A percentile compares a stretch with the other conserved stretches of the same genome.
phyloP scores from a whole-genome alignment of 768 basidiomycete species.

The Lactifluus pinguis region DNA sequence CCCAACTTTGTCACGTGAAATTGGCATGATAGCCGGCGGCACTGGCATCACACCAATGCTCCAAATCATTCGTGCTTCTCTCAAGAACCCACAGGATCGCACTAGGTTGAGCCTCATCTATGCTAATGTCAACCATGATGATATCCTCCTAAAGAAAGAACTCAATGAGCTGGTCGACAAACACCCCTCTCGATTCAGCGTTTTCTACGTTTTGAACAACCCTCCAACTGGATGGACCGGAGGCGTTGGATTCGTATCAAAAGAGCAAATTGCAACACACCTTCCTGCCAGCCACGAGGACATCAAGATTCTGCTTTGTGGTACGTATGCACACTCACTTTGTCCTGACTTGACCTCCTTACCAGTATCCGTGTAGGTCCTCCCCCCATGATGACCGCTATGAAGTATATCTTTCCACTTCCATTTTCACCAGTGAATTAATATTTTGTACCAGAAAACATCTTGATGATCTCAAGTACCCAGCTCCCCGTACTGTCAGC shows the following conservation, averaged over 20 bases:
- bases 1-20: slow-evolving; percentile 58
- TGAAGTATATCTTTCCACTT: slow-evolving; percentile 48
- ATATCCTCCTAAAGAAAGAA: slow-evolving; percentile 86
- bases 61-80: slow-evolving; percentile 90
- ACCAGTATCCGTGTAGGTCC: slow-evolving; percentile 36
- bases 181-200: slow-evolving; percentile 61
- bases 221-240: slow-evolving; percentile 80
- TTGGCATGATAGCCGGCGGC: slow-evolving; percentile 98
- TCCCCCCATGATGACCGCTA: slow-evolving; percentile 68
- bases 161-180: slow-evolving; percentile 66
- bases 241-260: slow-evolving; percentile 87
- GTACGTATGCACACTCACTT: slow-evolving; percentile 29
- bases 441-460: slow-evolving; percentile 54
- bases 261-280: slow-evolving; percentile 79
- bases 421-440: slow-evolving; percentile 3
- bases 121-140: slow-evolving; percentile 88
- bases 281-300: slow-evolving; percentile 59
- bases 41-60: slow-evolving; percentile 99
- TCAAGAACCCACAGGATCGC: slow-evolving; percentile 79
- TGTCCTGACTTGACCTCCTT: not conserved
- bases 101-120: slow-evolving; percentile 87
- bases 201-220: slow-evolving; percentile 93
- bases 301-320: slow-evolving; percentile 84
- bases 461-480: slow-evolving; percentile 79
- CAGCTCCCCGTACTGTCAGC: slow-evolving; percentile 81